Conservation (phyloP, 2,329 filamentous ascomycete genomes). For the Penicillium sp. region DNA sequence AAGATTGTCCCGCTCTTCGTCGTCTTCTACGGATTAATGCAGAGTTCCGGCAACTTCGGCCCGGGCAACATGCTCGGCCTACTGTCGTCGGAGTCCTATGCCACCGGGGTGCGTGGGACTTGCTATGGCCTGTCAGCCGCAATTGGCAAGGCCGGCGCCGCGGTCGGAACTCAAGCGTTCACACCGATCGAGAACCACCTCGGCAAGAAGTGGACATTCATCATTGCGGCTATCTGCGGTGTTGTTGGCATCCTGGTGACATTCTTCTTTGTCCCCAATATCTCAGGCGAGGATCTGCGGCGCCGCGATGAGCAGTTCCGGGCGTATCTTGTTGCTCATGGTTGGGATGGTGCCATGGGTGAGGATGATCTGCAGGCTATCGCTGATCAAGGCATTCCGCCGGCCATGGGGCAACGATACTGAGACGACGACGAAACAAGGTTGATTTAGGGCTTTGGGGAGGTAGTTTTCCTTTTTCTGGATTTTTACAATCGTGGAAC, state of each 20-base stretch:
- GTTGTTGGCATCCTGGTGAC: slow-evolving; percentile 50
- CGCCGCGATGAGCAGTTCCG: slow-evolving; percentile 47
- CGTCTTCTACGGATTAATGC: slow-evolving; percentile 53
- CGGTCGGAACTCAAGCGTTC: slow-evolving; percentile 53
- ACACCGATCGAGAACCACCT: slow-evolving; percentile 48
- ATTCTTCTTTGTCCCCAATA: slow-evolving; percentile 48
- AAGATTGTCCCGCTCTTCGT: slow-evolving; percentile 53
- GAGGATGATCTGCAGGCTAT: slow-evolving; percentile 39
- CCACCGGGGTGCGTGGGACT: slow-evolving; percentile 53
- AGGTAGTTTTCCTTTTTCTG: too few relatives aligned
- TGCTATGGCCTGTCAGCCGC: slow-evolving; percentile 54
- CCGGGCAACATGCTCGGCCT: slow-evolving; percentile 54
- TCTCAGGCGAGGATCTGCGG: slow-evolving; percentile 47
- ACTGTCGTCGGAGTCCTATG: slow-evolving; percentile 52
- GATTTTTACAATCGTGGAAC: too few relatives aligned
- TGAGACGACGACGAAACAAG: neutral
- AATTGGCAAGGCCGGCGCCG: slow-evolving; percentile 52
- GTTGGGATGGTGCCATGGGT: slow-evolving; percentile 50
- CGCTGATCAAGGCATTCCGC: slow-evolving; percentile 28
- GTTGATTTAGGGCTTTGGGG: too few relatives aligned
- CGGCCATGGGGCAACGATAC: neutral
- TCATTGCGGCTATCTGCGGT: slow-evolving; percentile 53
- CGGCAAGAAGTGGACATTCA: slow-evolving; percentile 53
- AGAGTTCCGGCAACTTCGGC: slow-evolving; percentile 50
- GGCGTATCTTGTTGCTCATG: slow-evolving; percentile 45